Percentiles rank a stretch among this genome's conserved stretches.
These are phyloP conservation scores for Yamadazyma conglobata DNA, from an alignment of 1,139 yeast genomes.

Conservation along the genomic window DNA sequence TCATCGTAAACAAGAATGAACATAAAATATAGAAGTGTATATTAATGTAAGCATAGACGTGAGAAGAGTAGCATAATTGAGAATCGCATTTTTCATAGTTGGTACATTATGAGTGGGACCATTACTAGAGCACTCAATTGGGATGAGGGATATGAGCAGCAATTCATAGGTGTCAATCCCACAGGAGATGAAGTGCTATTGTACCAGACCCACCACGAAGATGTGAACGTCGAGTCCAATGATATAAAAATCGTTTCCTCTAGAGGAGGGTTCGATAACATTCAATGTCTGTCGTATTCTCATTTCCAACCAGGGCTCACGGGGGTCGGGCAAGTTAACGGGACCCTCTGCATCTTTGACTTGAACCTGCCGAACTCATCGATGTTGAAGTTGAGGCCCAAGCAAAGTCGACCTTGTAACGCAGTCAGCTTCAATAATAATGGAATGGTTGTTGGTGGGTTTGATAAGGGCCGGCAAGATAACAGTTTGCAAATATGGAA, in stretches of 20 bases:
- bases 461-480: slow-evolving; percentile 78
- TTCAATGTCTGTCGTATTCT: slow-evolving; percentile 71
- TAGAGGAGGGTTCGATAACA: slow-evolving; percentile 64
- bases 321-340: slow-evolving; percentile 74
- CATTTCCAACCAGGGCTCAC: slow-evolving; percentile 53
- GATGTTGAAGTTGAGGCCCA: slow-evolving; percentile 51
- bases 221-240: slow-evolving; percentile 31
- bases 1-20: slow-evolving; percentile 23
- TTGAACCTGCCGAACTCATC: slow-evolving; percentile 40
- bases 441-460: slow-evolving; percentile 72
- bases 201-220: slow-evolving; percentile 51
- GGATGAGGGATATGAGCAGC: slow-evolving; percentile 55
- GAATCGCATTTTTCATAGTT: no score
- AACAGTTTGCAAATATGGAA: slow-evolving; percentile 81
- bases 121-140: slow-evolving; percentile 57
- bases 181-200: slow-evolving; percentile 64
- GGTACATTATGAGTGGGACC: slow-evolving; percentile 2
- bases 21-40: no score
- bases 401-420: slow-evolving; percentile 73
- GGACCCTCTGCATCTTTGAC: slow-evolving; percentile 63
- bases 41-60: no score
- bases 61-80: no score
- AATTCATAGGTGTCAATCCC: slow-evolving; percentile 62
- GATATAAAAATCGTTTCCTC: slow-evolving; percentile 47
- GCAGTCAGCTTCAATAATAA: slow-evolving; percentile 64